Conservation (phyloP, 768 basidiomycete species). For the Rhizopogon rudus region DNA sequence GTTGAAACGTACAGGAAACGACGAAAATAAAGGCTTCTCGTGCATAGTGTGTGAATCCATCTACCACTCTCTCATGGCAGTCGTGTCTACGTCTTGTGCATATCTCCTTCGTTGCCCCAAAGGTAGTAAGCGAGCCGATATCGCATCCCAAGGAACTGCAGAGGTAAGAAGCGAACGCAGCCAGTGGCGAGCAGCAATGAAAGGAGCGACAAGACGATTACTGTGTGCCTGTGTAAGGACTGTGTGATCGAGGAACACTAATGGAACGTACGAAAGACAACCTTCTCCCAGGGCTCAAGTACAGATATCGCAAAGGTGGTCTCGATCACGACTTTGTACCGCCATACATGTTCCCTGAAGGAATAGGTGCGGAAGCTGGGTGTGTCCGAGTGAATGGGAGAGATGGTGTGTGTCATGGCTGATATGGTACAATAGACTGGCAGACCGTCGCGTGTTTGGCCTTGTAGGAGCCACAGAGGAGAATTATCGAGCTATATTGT, state of each 20-base stretch:
- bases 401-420: background rate
- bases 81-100: conserved; percentile 17
- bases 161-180: conserved; percentile 52
- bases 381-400: background rate
- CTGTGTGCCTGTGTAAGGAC: conserved; percentile 18
- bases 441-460: background rate
- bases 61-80: conserved; percentile 23
- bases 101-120: conserved; percentile 42
- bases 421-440: background rate
- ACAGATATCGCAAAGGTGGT: conserved; percentile 54
- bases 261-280: conserved; percentile 45
- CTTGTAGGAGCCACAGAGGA: background rate
- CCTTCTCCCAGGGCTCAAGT: conserved; percentile 68
- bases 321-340: conserved; percentile 51
- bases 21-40: background rate
- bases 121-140: conserved; percentile 59
- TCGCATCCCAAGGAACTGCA: conserved; percentile 48
- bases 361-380: conserved; percentile 2
- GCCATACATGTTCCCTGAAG: conserved; percentile 40
- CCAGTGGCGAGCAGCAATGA: conserved; percentile 45
- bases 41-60: background rate
- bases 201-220: conserved; percentile 34
- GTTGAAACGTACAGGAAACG: background rate
- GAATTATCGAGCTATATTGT: background rate
- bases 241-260: background rate